phyloP scores from a whole-genome alignment of 805 yeast species.

The Candida tallmaniae region DNA sequence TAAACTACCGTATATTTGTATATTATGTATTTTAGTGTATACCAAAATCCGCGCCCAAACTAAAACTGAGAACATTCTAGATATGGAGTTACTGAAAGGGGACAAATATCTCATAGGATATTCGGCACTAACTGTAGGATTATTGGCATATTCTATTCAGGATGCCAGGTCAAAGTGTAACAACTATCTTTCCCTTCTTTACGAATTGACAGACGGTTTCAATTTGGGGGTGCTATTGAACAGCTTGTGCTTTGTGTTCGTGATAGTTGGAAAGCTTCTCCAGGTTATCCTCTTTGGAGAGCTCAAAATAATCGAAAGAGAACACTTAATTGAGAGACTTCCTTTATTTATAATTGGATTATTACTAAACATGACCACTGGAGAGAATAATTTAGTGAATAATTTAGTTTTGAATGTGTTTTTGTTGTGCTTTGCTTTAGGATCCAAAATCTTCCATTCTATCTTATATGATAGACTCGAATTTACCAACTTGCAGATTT shows the following conservation, averaged over 20 bases:
- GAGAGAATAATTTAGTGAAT: conserved; percentile 60
- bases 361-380: conserved; percentile 62
- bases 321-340: conserved; percentile 45
- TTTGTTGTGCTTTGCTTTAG: conserved; percentile 25
- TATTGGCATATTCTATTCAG: conserved; percentile 18
- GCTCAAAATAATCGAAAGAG: conserved; percentile 68
- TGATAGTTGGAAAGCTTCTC: conserved; percentile 33
- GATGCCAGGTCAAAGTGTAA: conserved; percentile 19
- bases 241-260: conserved; percentile 17
- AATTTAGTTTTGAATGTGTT: conserved; percentile 50
- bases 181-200: conserved; percentile 19
- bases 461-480: conserved; percentile 55
- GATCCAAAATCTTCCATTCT: conserved; percentile 71
- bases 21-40: conserved; percentile 1
- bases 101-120: conserved; percentile 16
- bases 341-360: conserved; percentile 38
- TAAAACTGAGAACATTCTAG: not conserved
- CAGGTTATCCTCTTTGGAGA: conserved; percentile 66
- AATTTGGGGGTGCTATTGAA: conserved; percentile 26
- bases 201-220: conserved; percentile 27
- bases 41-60: too few relatives aligned
- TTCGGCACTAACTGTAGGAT: conserved; percentile 15
- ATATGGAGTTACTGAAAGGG: conserved; percentile 8
- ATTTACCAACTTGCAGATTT: conserved; percentile 24
- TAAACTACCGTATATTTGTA: conserved; percentile 2